phyloP scores from a whole-genome alignment of 768 basidiomycete species.

The Calocybe gangraenosa region DNA sequence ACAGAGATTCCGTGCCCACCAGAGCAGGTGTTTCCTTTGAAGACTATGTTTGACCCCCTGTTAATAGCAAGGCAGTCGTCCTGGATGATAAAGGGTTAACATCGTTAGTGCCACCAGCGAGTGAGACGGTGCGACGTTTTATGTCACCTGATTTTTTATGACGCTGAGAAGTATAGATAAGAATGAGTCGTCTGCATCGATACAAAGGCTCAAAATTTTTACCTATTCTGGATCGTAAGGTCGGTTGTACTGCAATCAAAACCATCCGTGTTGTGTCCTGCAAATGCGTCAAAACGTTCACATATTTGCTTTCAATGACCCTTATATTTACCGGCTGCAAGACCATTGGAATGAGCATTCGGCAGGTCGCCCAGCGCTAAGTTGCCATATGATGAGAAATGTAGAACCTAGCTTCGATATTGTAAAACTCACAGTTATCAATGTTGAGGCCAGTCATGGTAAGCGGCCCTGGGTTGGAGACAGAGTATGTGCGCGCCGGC shows the following conservation, averaged over 20 bases:
- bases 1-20: constrained; percentile 66
- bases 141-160: constrained; percentile 30
- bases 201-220: neutral
- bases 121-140: constrained; percentile 10
- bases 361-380: constrained; percentile 52
- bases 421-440: constrained; percentile 46
- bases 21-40: constrained; percentile 50
- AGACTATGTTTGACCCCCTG: constrained; percentile 37
- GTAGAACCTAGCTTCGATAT: neutral
- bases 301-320: neutral
- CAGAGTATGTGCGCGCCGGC: constrained; percentile 33
- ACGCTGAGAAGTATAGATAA: constrained; percentile 19
- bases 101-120: neutral
- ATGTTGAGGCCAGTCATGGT: constrained; percentile 43
- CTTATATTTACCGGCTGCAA: constrained; percentile 31
- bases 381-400: constrained; percentile 3
- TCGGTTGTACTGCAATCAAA: constrained; percentile 38
- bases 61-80: constrained; percentile 64
- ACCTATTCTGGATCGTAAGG: constrained; percentile 41
- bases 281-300: neutral
- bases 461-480: constrained; percentile 34
- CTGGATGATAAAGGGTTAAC: constrained; percentile 15
- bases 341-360: constrained; percentile 46
- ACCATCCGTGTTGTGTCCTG: constrained; percentile 48
- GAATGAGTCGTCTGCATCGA: neutral